A percentile compares a stretch with the other conserved stretches of the same genome.
These are phyloP conservation scores for Sabuloglossum arenarium DNA, from an alignment of 495 filamentous ascomycete genomes.

Conservation along the genomic window DNA sequence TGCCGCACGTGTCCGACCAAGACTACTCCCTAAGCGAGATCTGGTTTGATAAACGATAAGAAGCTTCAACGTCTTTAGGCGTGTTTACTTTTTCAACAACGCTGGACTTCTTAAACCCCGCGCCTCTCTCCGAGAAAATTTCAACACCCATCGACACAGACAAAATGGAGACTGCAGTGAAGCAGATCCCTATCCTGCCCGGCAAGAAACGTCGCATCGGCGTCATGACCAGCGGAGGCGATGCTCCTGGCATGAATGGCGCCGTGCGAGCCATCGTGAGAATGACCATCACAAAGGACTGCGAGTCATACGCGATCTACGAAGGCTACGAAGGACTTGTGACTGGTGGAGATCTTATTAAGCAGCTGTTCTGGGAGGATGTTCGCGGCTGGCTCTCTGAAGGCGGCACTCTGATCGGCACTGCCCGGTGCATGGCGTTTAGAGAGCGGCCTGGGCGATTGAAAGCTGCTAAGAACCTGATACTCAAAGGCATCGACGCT, in stretches of 20 bases:
- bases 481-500: conserved; percentile 82
- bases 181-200: background rate
- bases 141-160: background rate
- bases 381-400: conserved; percentile 88
- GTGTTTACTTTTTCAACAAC: background rate
- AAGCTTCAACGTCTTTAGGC: too few relatives aligned
- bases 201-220: conserved; percentile 56
- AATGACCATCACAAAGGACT: conserved; percentile 69
- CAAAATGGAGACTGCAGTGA: background rate
- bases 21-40: too few relatives aligned
- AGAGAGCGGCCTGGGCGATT: conserved; percentile 68
- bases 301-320: conserved; percentile 74
- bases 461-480: conserved; percentile 76
- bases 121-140: background rate
- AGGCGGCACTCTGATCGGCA: conserved; percentile 92
- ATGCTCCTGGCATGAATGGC: conserved; percentile 96
- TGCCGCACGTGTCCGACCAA: too few relatives aligned
- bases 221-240: conserved; percentile 91
- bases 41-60: too few relatives aligned
- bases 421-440: conserved; percentile 77
- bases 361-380: conserved; percentile 77
- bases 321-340: conserved; percentile 97
- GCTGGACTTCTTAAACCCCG: background rate
- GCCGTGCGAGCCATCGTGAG: conserved; percentile 85
- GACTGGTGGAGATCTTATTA: conserved; percentile 68